These are phyloP conservation scores for Chlamydomonas applanata DNA, from an alignment of 139 green algal species.

Conservation along the genomic window DNA sequence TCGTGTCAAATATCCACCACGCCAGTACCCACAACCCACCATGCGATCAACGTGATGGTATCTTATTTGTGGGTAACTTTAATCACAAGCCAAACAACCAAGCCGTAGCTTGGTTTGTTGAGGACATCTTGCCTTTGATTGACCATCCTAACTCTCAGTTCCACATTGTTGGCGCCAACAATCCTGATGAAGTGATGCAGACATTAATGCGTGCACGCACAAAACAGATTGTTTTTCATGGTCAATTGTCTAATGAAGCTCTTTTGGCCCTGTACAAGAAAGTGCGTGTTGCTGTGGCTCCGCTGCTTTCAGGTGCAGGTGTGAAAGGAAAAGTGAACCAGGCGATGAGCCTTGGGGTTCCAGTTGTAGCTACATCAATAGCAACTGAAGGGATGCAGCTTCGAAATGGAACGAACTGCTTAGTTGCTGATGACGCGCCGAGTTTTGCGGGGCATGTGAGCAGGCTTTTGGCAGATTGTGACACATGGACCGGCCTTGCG, in stretches of 20 bases:
- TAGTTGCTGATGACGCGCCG: neutral
- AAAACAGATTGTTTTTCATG: neutral
- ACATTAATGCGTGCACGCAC: neutral
- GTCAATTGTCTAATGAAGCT: neutral
- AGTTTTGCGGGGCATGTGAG: constrained; percentile 12
- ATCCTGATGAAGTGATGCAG: neutral
- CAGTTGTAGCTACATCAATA: constrained; percentile 10
- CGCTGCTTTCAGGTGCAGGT: constrained; percentile 22
- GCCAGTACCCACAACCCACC: neutral
- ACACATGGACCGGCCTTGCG: too few species aligned
- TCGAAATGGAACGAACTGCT: neutral
- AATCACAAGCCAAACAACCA: constrained; percentile 20
- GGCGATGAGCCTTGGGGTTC: constrained; percentile 19
- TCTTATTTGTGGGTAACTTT: constrained; percentile 29
- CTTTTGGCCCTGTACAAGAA: constrained; percentile 12
- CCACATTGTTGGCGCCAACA: constrained; percentile 26
- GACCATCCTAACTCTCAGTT: neutral
- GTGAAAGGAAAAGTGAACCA: constrained; percentile 38
- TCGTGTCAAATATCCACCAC: constrained; percentile 18
- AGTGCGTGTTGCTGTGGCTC: constrained; percentile 12
- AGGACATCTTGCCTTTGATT: constrained; percentile 7
- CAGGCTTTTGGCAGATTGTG: too few species aligned
- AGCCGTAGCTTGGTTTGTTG: constrained; percentile 3
- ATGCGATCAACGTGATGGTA: constrained; percentile 1
- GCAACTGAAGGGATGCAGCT: constrained; percentile 18